Evolutionary conservation across 1,139 yeast species (phyloP), one percentile per base, ranked within the genome.

Genomic region (Zygoascus meyerae): DNA sequence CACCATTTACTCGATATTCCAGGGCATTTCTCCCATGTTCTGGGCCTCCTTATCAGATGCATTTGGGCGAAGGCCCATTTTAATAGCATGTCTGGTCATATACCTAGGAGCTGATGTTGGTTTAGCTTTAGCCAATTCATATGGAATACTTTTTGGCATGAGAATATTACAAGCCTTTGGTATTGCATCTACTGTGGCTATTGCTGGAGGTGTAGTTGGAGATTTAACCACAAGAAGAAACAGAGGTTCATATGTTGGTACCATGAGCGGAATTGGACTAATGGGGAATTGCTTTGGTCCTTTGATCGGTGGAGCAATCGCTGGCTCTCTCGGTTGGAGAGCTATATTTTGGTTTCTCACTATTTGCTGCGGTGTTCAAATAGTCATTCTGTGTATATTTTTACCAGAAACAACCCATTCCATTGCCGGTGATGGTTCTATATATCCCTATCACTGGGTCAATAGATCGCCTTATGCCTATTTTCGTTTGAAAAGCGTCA

Each of bases 201-300:
- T 86, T 1, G 72, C 75, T 10, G 71, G 80, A 8, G 92, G 92
- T 0, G 72, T 81, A 0, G 77, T 81, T 41, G 83, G 86, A 3
- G 95, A 86, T 61, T 65, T 81, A 39, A 77, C 86, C 0, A 72
- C 78, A 0, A 68, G 81, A 37, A 68, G 69, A 12, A 79, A 81
- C 49, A 70, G 95, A 49, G 95, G 94, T 8, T 71, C 76, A 9
- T 74, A 73, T 48, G 74, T 80, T 42, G 90, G 92, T 0, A 58
- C 79, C 15, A 74, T 77, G 1, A 64, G 76, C 12, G 94, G 94
- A 0, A 66, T 81, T n/a, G 75, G 81, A 2, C 70, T 83, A 8
- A 58, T 83, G 14, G 95, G 94, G 1, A 83, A 80, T 57, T 87
- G 86, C 0, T 70, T 84, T 51, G 90, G 95, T 5, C 87, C 94